Evolutionary conservation across 1,284 basidiomycete species (phyloP).

Genomic region (Sporisorium reilianum): DNA sequence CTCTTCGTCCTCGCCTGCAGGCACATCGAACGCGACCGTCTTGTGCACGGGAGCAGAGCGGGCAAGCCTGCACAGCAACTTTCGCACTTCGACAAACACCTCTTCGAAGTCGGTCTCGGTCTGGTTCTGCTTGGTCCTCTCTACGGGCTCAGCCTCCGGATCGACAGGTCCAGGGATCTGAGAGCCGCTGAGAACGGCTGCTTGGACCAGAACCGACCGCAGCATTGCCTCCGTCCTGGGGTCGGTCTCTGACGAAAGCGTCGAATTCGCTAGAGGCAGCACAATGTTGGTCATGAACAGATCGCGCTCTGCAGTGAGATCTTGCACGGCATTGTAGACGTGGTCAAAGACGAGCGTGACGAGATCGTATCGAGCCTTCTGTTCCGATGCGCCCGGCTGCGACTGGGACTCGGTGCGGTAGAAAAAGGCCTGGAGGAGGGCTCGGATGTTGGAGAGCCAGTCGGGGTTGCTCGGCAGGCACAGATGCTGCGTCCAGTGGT

Average conservation of each 20-base stretch:
- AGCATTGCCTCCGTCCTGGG: constrained; percentile 45
- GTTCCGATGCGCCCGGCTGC: constrained; percentile 9
- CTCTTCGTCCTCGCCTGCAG: constrained; percentile 8
- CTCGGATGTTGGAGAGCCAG: constrained; percentile 63
- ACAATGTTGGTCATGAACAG: constrained; percentile 59
- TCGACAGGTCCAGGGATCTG: constrained; percentile 46
- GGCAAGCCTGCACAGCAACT: constrained; percentile 46
- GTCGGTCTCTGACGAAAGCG: constrained; percentile 53
- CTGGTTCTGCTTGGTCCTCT: constrained; percentile 11
- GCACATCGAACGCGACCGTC: constrained; percentile 21
- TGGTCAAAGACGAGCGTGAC: constrained; percentile 61
- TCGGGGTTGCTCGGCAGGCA: constrained; percentile 63
- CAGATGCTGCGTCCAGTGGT: constrained; percentile 59
- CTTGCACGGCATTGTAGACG: constrained; percentile 64
- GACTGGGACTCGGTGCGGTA: constrained; percentile 47
- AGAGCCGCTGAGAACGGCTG: constrained; percentile 57
- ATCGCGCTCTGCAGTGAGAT: constrained; percentile 57
- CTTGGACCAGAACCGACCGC: constrained; percentile 60
- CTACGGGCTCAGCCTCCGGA: constrained; percentile 30
- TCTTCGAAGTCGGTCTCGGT: constrained; percentile 35
- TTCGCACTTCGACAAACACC: constrained; percentile 53
- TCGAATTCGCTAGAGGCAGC: constrained; percentile 58
- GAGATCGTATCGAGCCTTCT: constrained; percentile 49
- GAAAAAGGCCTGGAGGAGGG: constrained; percentile 63
- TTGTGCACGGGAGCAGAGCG: constrained; percentile 23